Evolutionary conservation across 2,329 filamentous ascomycete genomes (phyloP), one percentile per base, ranked within the genome.

Genomic region (Aspergillus oerlinghausenensis): DNA sequence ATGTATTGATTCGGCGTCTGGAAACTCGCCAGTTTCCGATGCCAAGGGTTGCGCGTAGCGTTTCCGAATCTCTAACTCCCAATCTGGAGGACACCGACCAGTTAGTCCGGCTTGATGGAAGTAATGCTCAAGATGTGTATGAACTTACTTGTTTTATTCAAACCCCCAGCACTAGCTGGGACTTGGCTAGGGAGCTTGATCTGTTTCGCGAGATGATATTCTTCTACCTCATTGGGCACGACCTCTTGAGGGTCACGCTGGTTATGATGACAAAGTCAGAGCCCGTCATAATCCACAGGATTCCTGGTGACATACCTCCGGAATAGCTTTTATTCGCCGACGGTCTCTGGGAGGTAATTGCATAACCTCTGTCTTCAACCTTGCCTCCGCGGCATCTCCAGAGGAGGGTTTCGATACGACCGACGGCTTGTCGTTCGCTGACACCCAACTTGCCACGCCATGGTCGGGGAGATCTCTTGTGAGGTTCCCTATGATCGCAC

Each of bases 111-210:
- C 11, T 40, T 21, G 21, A 38, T 25, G 3, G 35, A 25, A 19
- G 45, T 29, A 14, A 40, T 23, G 42, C 7, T 49, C 32, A 26
- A 7, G 7, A 11, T 23, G 11, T 38, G 26, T 28, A 38, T 38
- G 32, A 7, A 61, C 86, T 70, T 79, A 91, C 88, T 85, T 38
- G 82, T 95, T 80, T 93, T 91, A 63, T 90, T 92, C 49, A 93
- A 81, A 21, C 88, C 88, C 28, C 85, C 87, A 25, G 88, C 87
- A 67, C 85, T 86, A 28, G 86, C 81, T 26, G 88, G 86, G 8
- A 85, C 82, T 55, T 90, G 84, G 29, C 87, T 82, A 28, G 81
- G 79, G 48, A 80, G 69, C 65, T 80, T 81, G 54, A 80, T 79
- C 55, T 77, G 75, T 56, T 77, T 77, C 9, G 76, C 77, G 26